Base-by-base conservation (phyloP, 768 basidiomycete genomes). In the Holtermanniella nyarrowii region DNA sequence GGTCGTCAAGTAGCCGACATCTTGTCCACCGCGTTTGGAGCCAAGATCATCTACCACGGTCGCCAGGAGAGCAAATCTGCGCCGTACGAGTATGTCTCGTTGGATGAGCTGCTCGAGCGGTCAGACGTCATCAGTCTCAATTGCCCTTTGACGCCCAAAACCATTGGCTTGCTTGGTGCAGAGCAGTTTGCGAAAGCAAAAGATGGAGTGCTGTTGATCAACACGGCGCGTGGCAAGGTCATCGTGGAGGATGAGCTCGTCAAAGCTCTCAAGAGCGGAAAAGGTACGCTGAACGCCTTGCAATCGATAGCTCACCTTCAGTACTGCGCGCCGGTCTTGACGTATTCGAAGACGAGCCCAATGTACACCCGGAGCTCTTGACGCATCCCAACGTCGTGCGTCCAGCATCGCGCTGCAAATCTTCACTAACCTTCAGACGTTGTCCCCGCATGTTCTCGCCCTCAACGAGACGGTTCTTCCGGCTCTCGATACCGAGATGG, bases 281-380 rank as follows among this genome's bases (percentile, higher is more conserved):
- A 68, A 44, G 62, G 65, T 60, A 22, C 37, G 60, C 49, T 11
- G n/a, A 13, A 44, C 5, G 16, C 10, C 42, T 18, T 18, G 16
- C 18, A 18, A 16, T 26, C 2, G 7, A 14, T 20, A 27, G 13
- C 14, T 27, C 7, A 3, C 24, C 0, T 3, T 26, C 37, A 65
- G 64, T 74, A 2, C 44, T 56, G 26, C 54, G 68, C 44, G 73
- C 63, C 0, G 72, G 68, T n/a, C 56, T 74, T 3, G 73, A 73
- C 37, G 72, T 73, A 7, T 73, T 69, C 46, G 70, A 70, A 53
- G 56, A 64, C 26, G 73, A 74, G 47, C 73, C 73, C 0, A 31
- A 53, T 22, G 57, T 72, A 18, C 62, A 71, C 37, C 68, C 68
- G 1, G 63, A 52, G 16, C 54, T 72, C 14, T 45, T 62, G 1